Percentiles rank a stretch among this genome's conserved stretches.
Evolutionary conservation across 1,284 basidiomycete genomes (phyloP).

Genomic region (Cryptococcus wingfieldii): DNA sequence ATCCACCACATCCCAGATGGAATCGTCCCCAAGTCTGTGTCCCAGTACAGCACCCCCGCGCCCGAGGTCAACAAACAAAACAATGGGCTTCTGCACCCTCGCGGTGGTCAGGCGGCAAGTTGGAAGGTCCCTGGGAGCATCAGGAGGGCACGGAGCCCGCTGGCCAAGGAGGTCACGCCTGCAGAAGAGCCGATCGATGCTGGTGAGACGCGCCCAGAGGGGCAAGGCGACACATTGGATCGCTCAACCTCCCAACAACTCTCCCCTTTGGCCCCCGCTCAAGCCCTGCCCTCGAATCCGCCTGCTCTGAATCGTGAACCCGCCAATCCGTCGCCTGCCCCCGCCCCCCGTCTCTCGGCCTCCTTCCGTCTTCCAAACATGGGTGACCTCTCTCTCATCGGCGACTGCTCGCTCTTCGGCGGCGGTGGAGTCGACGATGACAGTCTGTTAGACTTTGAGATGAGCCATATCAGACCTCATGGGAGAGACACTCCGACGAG

Average conservation of each 20-base stretch:
- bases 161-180: neutral
- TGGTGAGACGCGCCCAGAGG: too few species aligned
- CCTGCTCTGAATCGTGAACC: neutral
- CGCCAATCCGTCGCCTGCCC: neutral
- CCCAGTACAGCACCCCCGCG: neutral
- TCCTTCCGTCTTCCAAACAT: slow-evolving; percentile 12
- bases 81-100: neutral
- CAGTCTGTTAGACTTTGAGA: slow-evolving; percentile 10
- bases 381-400: slow-evolving; percentile 10
- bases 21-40: neutral
- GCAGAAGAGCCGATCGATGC: neutral
- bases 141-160: neutral
- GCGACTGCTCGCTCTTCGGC: slow-evolving; percentile 12
- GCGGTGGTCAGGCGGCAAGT: neutral
- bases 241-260: neutral
- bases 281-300: neutral
- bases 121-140: neutral
- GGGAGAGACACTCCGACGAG: neutral
- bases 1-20: slow-evolving; percentile 7
- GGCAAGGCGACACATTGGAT: neutral
- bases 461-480: slow-evolving; percentile 8
- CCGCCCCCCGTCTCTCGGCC: slow-evolving; percentile 7
- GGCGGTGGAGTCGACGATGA: slow-evolving; percentile 8
- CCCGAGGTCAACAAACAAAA: neutral
- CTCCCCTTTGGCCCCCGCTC: neutral